These are phyloP conservation scores for Hemileccinum hortonii DNA, from an alignment of 1,284 basidiomycete species.

Conservation along the genomic window DNA sequence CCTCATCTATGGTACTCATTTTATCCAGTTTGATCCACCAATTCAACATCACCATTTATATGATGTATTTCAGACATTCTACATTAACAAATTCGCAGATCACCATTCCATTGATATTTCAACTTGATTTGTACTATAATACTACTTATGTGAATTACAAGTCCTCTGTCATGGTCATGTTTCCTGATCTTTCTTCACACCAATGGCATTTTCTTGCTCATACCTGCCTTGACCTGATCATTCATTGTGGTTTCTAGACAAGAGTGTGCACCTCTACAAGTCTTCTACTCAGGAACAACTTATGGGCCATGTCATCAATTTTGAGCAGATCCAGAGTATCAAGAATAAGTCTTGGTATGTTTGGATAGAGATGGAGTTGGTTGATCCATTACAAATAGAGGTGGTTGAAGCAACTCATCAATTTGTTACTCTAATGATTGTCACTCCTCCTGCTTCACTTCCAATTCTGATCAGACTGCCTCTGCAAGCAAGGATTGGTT, in stretches of 20 bases:
- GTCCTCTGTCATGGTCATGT: too few species aligned
- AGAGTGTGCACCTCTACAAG: conserved; percentile 48
- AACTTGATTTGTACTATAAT: too few species aligned
- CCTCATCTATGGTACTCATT: background rate
- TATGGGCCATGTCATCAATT: conserved; percentile 40
- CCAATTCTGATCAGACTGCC: too few species aligned
- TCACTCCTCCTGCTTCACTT: conserved; percentile 53
- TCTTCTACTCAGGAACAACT: conserved; percentile 49
- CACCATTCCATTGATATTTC: background rate
- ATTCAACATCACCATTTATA: background rate
- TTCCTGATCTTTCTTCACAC: too few species aligned
- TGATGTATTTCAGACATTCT: background rate
- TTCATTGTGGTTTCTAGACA: conserved; percentile 34
- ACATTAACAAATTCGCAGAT: background rate
- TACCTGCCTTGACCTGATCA: background rate
- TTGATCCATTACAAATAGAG: conserved; percentile 42
- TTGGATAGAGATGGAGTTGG: background rate
- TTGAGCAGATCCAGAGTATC: conserved; percentile 60
- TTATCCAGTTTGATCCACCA: background rate
- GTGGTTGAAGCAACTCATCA: conserved; percentile 74
- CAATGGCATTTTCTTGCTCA: conserved; percentile 15
- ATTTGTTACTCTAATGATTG: conserved; percentile 33
- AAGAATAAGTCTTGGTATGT: conserved; percentile 57
- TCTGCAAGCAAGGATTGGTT: too few species aligned
- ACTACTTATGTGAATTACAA: too few species aligned